These are phyloP conservation scores for Amylocystis lapponica DNA, from an alignment of 768 basidiomycete species.

Conservation along the genomic window DNA sequence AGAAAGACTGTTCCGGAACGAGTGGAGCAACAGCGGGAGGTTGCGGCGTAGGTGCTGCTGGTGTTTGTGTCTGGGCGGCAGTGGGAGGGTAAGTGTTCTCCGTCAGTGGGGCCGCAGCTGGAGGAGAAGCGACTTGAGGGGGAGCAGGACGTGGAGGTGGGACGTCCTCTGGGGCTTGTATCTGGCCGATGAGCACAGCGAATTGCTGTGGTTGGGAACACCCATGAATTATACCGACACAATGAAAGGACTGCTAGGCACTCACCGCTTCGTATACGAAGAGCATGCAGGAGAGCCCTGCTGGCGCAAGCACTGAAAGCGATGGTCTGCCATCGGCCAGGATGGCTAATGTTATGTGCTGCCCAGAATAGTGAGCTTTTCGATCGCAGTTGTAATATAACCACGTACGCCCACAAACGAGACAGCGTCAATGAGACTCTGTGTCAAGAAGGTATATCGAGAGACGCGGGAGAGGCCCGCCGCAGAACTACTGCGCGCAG, in stretches of 20 bases:
- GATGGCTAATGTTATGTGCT: slow-evolving; percentile 85
- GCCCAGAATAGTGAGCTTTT: background rate
- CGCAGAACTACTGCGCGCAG: slow-evolving; percentile 69
- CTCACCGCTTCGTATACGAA: slow-evolving; percentile 81
- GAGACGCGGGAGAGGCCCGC: slow-evolving; percentile 76
- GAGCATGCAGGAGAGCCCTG: slow-evolving; percentile 74
- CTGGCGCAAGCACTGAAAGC: slow-evolving; percentile 75
- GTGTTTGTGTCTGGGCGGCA: slow-evolving; percentile 9
- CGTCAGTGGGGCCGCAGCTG: slow-evolving; percentile 1
- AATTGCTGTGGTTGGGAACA: slow-evolving; percentile 60
- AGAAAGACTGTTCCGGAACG: slow-evolving; percentile 24
- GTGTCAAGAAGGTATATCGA: slow-evolving; percentile 75
- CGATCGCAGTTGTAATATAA: background rate
- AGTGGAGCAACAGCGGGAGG: slow-evolving; percentile 10
- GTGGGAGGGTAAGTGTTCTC: background rate
- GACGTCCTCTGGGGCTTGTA: slow-evolving; percentile 73
- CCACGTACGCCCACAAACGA: slow-evolving; percentile 65
- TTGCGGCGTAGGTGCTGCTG: slow-evolving; percentile 10
- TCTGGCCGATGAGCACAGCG: slow-evolving; percentile 69
- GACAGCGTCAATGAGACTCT: slow-evolving; percentile 75
- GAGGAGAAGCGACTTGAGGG: slow-evolving; percentile 5
- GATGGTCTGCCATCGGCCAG: slow-evolving; percentile 79
- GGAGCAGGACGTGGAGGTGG: slow-evolving; percentile 21
- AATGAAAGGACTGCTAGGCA: slow-evolving; percentile 7
- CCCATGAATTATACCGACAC: background rate